Percentiles rank a stretch among this genome's conserved stretches.
Conservation (phyloP, 2,329 filamentous ascomycete genomes). For the Fusarium brachygibbosum region DNA sequence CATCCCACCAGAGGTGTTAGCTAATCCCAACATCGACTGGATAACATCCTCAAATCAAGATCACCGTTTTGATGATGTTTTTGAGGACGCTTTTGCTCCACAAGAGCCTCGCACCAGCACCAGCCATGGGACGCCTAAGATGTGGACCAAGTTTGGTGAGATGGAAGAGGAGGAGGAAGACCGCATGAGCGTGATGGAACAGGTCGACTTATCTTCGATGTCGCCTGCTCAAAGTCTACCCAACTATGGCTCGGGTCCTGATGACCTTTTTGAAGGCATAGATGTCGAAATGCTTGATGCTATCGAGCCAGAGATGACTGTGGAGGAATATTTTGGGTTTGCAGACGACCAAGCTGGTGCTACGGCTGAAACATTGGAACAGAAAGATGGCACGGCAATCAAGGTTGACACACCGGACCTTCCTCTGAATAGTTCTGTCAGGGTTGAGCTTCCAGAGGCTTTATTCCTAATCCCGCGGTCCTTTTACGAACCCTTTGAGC, state of each 20-base stretch:
- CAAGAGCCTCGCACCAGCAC: not conserved
- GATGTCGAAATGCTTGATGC: conserved; percentile 15
- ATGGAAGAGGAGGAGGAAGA: conserved; percentile 23
- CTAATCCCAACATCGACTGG: conserved; percentile 16
- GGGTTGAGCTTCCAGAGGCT: conserved; percentile 49
- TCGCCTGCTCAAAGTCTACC: conserved; percentile 12
- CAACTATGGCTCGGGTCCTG: conserved; percentile 4
- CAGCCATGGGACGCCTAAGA: conserved; percentile 11
- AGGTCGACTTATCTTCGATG: conserved; percentile 18
- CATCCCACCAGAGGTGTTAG: conserved; percentile 10
- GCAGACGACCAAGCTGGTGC: not conserved
- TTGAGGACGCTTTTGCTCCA: conserved; percentile 22
- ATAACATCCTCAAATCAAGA: not conserved
- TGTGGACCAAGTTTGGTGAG: conserved; percentile 42
- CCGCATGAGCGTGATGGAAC: conserved; percentile 14
- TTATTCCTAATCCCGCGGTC: conserved; percentile 50
- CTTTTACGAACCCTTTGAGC: conserved; percentile 52
- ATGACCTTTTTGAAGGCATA: conserved; percentile 13
- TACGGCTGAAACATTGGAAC: conserved; percentile 10
- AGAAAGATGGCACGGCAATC: not conserved
- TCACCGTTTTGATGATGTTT: conserved; percentile 19
- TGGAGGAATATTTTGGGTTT: not conserved
- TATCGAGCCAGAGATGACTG: conserved; percentile 9
- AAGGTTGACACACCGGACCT: not conserved
- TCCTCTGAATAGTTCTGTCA: conserved; percentile 19